Conservation (phyloP, 2,329 filamentous ascomycete genomes). For the Aspergillus flavus region DNA sequence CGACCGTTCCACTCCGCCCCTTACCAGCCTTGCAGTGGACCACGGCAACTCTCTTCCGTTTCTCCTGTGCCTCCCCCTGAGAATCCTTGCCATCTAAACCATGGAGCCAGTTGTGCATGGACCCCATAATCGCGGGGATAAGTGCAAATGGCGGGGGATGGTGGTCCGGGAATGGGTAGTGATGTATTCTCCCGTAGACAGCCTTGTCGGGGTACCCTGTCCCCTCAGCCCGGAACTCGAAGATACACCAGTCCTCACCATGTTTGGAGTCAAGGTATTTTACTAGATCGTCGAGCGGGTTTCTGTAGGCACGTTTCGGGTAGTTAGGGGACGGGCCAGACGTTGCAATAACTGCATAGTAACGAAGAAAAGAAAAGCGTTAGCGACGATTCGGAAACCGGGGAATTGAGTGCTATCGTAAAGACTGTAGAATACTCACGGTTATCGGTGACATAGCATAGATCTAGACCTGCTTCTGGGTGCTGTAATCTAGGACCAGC, state of each 20-base stretch:
- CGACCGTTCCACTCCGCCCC: conserved; percentile 84
- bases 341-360: conserved; percentile 64
- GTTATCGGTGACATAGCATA: conserved; percentile 92
- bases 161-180: conserved; percentile 97
- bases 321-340: conserved; percentile 90
- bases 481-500: conserved; percentile 83
- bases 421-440: conserved; percentile 39
- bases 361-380: background rate
- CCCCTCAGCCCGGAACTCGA: conserved; percentile 96
- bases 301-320: conserved; percentile 89
- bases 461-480: conserved; percentile 83
- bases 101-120: conserved; percentile 86
- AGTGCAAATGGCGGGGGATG: conserved; percentile 92
- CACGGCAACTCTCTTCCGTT: conserved; percentile 70
- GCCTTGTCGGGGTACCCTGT: conserved; percentile 92
- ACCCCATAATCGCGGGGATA: conserved; percentile 84
- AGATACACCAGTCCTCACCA: conserved; percentile 84
- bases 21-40: conserved; percentile 98
- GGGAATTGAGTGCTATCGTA: background rate
- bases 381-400: background rate
- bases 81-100: conserved; percentile 31
- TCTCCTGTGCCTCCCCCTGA: conserved; percentile 28
- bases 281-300: conserved; percentile 84
- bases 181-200: conserved; percentile 80
- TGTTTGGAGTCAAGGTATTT: conserved; percentile 86